These are phyloP conservation scores for Exsudoporus frostii DNA, from an alignment of 768 basidiomycete species.

Conservation along the genomic window DNA sequence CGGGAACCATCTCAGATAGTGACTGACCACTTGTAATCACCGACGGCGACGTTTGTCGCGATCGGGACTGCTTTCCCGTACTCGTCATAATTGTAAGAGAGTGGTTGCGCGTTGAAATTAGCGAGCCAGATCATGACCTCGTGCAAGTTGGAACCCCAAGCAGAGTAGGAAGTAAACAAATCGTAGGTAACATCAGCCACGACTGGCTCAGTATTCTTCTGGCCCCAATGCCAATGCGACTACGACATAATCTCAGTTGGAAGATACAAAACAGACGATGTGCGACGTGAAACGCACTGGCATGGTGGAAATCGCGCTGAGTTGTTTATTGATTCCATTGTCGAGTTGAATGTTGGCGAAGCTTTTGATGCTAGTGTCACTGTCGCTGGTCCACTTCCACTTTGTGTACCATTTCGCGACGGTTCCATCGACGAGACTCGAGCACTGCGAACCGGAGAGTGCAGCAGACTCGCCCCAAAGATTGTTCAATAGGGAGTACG, in stretches of 20 bases:
- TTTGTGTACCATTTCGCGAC: constrained; percentile 49
- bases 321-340: constrained; percentile 47
- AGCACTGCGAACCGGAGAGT: constrained; percentile 50
- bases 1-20: neutral
- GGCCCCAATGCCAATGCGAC: constrained; percentile 59
- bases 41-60: constrained; percentile 40
- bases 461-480: constrained; percentile 43
- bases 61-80: constrained; percentile 46
- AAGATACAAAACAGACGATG: neutral
- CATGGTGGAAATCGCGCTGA: constrained; percentile 53
- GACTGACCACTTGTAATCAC: constrained; percentile 48
- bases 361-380: constrained; percentile 55
- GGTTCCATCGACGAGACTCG: constrained; percentile 41
- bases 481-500: constrained; percentile 50
- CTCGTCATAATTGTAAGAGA: constrained; percentile 46
- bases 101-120: constrained; percentile 55
- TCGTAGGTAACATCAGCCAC: constrained; percentile 62
- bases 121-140: constrained; percentile 69
- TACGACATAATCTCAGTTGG: constrained; percentile 17
- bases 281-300: constrained; percentile 38
- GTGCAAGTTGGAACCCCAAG: constrained; percentile 44
- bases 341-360: constrained; percentile 57
- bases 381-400: constrained; percentile 54
- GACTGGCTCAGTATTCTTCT: constrained; percentile 37
- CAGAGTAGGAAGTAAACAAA: constrained; percentile 52